Conservation (phyloP, 495 filamentous ascomycete species). For the Tuber aestivum region DNA sequence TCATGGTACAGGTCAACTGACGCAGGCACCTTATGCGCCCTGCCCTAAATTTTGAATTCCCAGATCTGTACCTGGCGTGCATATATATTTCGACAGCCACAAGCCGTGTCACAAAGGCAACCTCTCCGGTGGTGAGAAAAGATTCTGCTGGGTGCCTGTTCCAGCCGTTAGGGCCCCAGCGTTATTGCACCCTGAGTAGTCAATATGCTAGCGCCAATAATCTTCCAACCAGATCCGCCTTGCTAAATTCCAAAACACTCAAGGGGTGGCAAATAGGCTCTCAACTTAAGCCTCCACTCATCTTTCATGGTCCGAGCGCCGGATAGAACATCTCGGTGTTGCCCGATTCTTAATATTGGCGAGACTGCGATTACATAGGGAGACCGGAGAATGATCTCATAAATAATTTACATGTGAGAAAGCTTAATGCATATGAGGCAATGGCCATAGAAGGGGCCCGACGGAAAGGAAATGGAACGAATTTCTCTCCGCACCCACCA, state of each 20-base stretch:
- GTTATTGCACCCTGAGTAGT: background rate
- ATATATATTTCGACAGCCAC: background rate
- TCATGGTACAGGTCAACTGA: background rate
- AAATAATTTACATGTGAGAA: background rate
- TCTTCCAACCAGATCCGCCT: background rate
- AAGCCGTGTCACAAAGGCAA: background rate
- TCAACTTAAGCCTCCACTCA: background rate
- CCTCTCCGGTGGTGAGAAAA: background rate
- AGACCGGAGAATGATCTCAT: background rate
- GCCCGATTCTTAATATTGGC: background rate
- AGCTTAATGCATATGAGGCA: background rate
- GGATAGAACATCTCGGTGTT: background rate
- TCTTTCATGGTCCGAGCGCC: background rate
- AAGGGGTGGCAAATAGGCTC: background rate
- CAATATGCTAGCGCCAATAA: background rate
- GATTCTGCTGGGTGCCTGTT: background rate
- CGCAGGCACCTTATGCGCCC: background rate
- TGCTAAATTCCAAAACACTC: background rate
- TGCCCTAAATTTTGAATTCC: background rate
- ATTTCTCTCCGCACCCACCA: background rate
- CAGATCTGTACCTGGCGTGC: background rate
- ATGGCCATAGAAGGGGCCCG: background rate
- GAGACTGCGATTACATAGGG: background rate
- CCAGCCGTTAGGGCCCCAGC: background rate
- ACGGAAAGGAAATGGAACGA: background rate